Conservation (phyloP, 441 rosid species). For the Gossypium trilobum region DNA sequence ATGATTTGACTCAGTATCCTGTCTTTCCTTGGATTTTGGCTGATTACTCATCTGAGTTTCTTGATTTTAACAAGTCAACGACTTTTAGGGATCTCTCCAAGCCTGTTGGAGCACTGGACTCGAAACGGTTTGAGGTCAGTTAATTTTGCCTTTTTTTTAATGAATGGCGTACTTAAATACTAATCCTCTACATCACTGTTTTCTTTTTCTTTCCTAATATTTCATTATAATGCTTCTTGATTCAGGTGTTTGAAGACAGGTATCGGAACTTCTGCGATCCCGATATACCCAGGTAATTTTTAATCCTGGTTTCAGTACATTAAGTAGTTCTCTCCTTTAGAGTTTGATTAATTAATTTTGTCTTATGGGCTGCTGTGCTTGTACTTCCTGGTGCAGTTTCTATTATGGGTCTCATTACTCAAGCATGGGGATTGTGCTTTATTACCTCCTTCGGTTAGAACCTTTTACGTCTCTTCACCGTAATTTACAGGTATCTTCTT, state of each 20-base stretch:
- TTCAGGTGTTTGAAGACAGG: slow-evolving; percentile 91
- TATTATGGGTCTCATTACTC: slow-evolving; percentile 99
- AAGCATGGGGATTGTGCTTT: slow-evolving; percentile 99
- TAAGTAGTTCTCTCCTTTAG: neutral
- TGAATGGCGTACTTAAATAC: neutral
- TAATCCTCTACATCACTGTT: neutral
- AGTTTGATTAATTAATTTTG: slow-evolving; percentile 5
- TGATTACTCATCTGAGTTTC: slow-evolving; percentile 83
- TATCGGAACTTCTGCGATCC: slow-evolving; percentile 92
- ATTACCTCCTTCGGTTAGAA: slow-evolving; percentile 92
- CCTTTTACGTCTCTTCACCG: slow-evolving; percentile 98
- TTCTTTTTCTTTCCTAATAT: slow-evolving; percentile 12
- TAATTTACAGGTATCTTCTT: slow-evolving; percentile 70
- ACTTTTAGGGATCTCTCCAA: slow-evolving; percentile 95
- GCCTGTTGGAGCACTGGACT: slow-evolving; percentile 95
- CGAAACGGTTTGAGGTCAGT: slow-evolving; percentile 87
- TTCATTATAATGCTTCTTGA: slow-evolving; percentile 19
- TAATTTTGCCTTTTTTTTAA: slow-evolving; percentile 9
- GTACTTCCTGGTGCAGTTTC: slow-evolving; percentile 53
- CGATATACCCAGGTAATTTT: slow-evolving; percentile 87
- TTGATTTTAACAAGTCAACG: slow-evolving; percentile 91
- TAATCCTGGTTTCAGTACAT: slow-evolving; percentile 3
- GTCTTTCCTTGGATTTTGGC: slow-evolving; percentile 97
- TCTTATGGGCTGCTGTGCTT: slow-evolving; percentile 19
- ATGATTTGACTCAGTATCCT: slow-evolving; percentile 96